Percentiles rank a stretch among this genome's conserved stretches.
Evolutionary conservation across 1,284 basidiomycete genomes (phyloP).

Genomic region (Cystobasidiaceae sp.): DNA sequence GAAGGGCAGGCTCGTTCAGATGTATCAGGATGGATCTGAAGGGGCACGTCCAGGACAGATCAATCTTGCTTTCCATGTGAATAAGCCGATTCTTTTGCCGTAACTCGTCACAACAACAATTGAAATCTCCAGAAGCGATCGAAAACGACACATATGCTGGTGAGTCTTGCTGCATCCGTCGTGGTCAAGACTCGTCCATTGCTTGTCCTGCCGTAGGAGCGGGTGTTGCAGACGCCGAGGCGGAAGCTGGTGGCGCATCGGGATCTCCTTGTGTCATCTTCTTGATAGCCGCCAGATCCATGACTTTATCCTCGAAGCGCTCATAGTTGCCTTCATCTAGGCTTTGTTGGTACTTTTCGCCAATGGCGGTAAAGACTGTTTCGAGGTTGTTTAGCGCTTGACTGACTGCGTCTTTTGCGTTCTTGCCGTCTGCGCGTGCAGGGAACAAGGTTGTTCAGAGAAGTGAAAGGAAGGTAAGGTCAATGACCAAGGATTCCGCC

Average conservation of each 20-base stretch:
- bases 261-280: constrained; percentile 20
- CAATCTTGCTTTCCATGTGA: too few species aligned
- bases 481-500: background rate
- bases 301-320: constrained; percentile 32
- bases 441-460: background rate
- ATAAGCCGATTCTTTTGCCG: too few species aligned
- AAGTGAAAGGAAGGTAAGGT: background rate
- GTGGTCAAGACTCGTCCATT: background rate
- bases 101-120: too few species aligned
- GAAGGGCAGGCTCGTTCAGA: too few species aligned
- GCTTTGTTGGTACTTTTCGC: constrained; percentile 37
- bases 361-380: constrained; percentile 35
- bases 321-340: constrained; percentile 38
- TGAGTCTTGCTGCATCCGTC: too few species aligned
- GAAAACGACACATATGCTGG: too few species aligned
- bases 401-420: constrained; percentile 36
- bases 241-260: background rate
- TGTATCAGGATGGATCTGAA: too few species aligned
- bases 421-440: constrained; percentile 37
- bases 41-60: too few species aligned
- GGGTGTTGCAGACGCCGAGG: background rate
- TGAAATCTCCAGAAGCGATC: too few species aligned
- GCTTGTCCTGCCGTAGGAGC: too few species aligned
- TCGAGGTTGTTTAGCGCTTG: constrained; percentile 41
- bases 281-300: constrained; percentile 35